Base-by-base conservation (phyloP, 2,329 filamentous ascomycete species). In the Corniculantispora saksenae region DNA sequence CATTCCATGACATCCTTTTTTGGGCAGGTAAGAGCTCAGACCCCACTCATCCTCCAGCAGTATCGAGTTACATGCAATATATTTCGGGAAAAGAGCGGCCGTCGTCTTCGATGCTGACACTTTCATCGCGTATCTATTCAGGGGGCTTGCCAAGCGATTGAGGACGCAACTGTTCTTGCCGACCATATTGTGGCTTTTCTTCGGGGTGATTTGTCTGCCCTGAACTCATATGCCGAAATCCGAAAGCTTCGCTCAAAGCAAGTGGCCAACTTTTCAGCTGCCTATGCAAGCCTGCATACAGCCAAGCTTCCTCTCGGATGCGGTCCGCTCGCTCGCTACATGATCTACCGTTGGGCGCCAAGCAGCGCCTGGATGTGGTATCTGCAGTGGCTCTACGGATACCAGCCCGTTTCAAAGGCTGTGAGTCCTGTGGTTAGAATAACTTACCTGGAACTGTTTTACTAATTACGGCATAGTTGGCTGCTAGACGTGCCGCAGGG, bases 1-100 rank as follows among this genome's bases (percentile, higher is more conserved):
- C 68, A 70, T 45, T 66, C 63, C 63, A 70, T 70, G 68, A 67
- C 66, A n/a, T 67, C 64, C 40, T 68, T 68, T 48, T 68, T 68
- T 48, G 67, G 67, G 40, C 67, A 68, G 67, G 51, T 54, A 29
- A 54, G 51, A 29, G 4, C 5, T 29, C 17, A 27, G 23, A 27
- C 17, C 23, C 25, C n/a, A n/a, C n/a, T n/a, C n/a, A n/a, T n/a
- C n/a, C n/a, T n/a, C n/a, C n/a, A n/a, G n/a, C n/a, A n/a, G n/a
- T n/a, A n/a, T n/a, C n/a, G n/a, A n/a, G n/a, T n/a, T n/a, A n/a
- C n/a, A n/a, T n/a, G n/a, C n/a, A n/a, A n/a, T n/a, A n/a, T n/a
- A n/a, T n/a, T n/a, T n/a, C n/a, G n/a, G n/a, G n/a, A n/a, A 38
- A 32, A 32, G 61, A 66, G 63, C 47, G 1, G 6, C 3, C 12